Evolutionary conservation across 176 grass and related monocot genomes (phyloP).

Genomic region (Ampelocalamus luodianensis): DNA sequence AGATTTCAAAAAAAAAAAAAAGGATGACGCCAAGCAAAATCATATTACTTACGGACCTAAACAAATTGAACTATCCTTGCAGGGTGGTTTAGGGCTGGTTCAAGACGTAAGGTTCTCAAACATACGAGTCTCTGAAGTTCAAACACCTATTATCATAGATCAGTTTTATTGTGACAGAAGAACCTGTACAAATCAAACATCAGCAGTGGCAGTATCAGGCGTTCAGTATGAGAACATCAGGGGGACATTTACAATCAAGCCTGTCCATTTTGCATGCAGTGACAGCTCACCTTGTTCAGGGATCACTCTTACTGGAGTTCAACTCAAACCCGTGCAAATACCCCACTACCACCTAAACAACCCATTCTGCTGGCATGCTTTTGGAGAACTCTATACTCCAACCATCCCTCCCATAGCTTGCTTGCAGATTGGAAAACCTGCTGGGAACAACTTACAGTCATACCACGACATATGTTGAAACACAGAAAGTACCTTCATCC

Average conservation of each 20-base stretch:
- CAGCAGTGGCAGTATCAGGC: constrained; percentile 76
- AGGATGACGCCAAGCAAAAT: neutral
- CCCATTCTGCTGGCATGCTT: constrained; percentile 96
- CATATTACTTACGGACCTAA: constrained; percentile 39
- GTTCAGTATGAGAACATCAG: constrained; percentile 90
- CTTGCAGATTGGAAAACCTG: constrained; percentile 90
- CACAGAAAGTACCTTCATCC: constrained; percentile 34
- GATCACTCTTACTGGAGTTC: constrained; percentile 80
- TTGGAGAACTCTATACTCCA: constrained; percentile 78
- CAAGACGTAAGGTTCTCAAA: constrained; percentile 86
- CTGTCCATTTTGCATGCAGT: constrained; percentile 92
- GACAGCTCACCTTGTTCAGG: constrained; percentile 86
- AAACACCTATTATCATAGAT: constrained; percentile 93
- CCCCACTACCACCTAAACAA: constrained; percentile 73
- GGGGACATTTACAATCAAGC: constrained; percentile 85
- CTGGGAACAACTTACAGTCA: constrained; percentile 78
- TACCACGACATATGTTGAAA: constrained; percentile 82
- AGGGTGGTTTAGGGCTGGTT: constrained; percentile 86
- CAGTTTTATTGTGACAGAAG: constrained; percentile 90
- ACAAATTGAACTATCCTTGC: constrained; percentile 43
- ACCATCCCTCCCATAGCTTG: constrained; percentile 80
- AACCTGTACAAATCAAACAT: constrained; percentile 77
- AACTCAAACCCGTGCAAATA: constrained; percentile 72
- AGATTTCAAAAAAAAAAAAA: constrained; percentile 2
- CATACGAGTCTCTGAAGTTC: constrained; percentile 85